Evolutionary conservation across 2,329 filamentous ascomycete species (phyloP).

Genomic region (Ophiobolus disseminans): DNA sequence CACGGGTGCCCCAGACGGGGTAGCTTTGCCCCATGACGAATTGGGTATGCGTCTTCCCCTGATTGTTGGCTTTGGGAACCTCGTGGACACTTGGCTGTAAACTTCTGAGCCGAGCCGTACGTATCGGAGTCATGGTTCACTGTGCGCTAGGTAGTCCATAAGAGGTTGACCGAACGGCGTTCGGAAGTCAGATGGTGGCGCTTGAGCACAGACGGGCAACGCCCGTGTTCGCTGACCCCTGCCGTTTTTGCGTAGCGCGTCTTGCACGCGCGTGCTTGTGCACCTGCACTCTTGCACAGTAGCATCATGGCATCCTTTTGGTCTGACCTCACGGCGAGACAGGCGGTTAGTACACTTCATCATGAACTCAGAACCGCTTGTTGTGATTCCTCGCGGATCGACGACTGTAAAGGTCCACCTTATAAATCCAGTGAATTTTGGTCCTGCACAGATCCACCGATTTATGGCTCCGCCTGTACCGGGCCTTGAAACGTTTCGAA

Average conservation of each 20-base stretch:
- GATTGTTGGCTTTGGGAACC: background rate
- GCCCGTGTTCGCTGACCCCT: too few relatives aligned
- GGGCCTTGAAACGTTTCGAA: constrained; percentile 26
- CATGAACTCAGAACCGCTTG: constrained; percentile 8
- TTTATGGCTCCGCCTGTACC: constrained; percentile 30
- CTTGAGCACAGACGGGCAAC: too few relatives aligned
- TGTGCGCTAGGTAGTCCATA: background rate
- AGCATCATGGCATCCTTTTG: background rate
- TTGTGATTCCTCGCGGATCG: constrained; percentile 14
- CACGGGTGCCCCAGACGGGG: constrained; percentile 4
- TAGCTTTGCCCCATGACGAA: background rate
- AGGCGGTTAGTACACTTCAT: background rate
- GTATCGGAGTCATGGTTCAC: background rate
- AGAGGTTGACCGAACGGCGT: background rate
- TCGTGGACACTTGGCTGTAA: background rate
- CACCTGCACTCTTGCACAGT: too few relatives aligned
- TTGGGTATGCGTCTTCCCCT: background rate
- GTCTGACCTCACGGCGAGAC: background rate
- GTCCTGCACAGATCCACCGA: constrained; percentile 38
- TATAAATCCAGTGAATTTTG: constrained; percentile 47
- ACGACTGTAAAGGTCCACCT: constrained; percentile 29
- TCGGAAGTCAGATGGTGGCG: background rate
- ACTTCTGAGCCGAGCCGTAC: too few relatives aligned
- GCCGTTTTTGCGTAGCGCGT: too few relatives aligned
- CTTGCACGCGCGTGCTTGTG: too few relatives aligned